Conservation (phyloP, 192 early-diverging fungal species). For the Linderina pennispora region DNA sequence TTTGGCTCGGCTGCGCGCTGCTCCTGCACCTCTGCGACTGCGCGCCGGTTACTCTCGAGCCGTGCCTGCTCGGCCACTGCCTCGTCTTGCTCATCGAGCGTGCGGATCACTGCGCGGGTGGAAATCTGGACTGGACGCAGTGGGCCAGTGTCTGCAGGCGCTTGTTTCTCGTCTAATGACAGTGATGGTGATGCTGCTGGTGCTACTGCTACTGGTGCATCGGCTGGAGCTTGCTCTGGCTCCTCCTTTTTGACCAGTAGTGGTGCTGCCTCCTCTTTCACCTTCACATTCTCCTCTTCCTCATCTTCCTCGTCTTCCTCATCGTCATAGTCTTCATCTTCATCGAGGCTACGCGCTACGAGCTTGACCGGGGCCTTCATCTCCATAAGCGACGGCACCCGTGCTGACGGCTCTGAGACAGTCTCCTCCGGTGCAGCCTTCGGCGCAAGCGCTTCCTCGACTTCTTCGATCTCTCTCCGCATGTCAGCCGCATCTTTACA, state of each 20-base stretch:
- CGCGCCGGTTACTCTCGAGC: constrained; percentile 14
- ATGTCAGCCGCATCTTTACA: constrained; percentile 15
- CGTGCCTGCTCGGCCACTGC: constrained; percentile 26
- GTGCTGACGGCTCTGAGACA: constrained; percentile 1
- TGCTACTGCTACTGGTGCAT: too few relatives aligned
- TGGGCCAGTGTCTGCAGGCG: background rate
- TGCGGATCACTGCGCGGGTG: constrained; percentile 25
- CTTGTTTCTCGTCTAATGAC: too few relatives aligned
- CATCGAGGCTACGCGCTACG: constrained; percentile 23
- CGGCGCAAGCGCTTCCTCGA: too few relatives aligned
- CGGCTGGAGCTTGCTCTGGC: too few relatives aligned
- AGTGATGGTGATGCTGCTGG: too few relatives aligned
- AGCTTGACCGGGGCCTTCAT: constrained; percentile 4
- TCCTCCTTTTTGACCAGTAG: too few relatives aligned
- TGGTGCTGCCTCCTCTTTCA: too few relatives aligned
- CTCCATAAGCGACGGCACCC: constrained; percentile 6
- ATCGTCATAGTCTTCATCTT: constrained; percentile 47
- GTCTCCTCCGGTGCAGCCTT: too few relatives aligned
- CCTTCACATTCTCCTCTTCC: background rate
- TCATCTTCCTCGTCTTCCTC: constrained; percentile 19
- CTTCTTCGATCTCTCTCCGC: constrained; percentile 3
- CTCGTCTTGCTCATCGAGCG: constrained; percentile 38
- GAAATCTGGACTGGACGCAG: background rate
- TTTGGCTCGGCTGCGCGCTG: constrained; percentile 36
- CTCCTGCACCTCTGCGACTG: constrained; percentile 14